Evolutionary conservation across 2,329 filamentous ascomycete species (phyloP).

Genomic region (Diplocarpon mali): DNA sequence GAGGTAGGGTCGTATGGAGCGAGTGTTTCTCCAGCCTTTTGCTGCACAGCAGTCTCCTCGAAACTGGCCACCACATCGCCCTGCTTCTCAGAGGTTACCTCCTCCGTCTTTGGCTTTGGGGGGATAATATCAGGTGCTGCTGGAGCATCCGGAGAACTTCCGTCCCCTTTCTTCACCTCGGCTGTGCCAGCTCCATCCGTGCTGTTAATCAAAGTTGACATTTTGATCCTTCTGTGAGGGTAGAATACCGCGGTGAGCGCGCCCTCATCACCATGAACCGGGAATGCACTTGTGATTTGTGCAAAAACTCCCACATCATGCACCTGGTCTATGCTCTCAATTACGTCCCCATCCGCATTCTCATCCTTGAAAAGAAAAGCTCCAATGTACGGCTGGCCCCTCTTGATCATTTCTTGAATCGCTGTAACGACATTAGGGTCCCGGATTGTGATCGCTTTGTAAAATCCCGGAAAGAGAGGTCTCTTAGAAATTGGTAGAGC

Average conservation of each 20-base stretch:
- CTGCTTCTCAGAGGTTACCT: conserved; percentile 53
- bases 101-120: conserved; percentile 41
- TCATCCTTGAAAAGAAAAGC: conserved; percentile 97
- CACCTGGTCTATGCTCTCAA: conserved; percentile 81
- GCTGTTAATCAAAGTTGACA: conserved; percentile 63
- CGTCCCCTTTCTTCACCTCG: conserved; percentile 40
- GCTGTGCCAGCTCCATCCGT: conserved; percentile 38
- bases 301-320: conserved; percentile 96
- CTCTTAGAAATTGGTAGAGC: conserved; percentile 91
- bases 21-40: conserved; percentile 37
- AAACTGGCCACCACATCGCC: conserved; percentile 96
- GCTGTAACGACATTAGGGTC: conserved; percentile 85
- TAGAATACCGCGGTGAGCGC: conserved; percentile 90
- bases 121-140: conserved; percentile 50
- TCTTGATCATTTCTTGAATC: conserved; percentile 92
- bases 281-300: conserved; percentile 93
- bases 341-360: conserved; percentile 84
- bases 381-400: conserved; percentile 93
- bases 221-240: conserved; percentile 85
- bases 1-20: conserved; percentile 72
- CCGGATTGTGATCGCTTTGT: conserved; percentile 95
- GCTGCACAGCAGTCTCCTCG: conserved; percentile 65
- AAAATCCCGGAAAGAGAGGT: conserved; percentile 93
- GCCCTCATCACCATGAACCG: conserved; percentile 73
- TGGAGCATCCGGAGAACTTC: conserved; percentile 29